These are phyloP conservation scores for Clitoria ternatea DNA, from an alignment of 306 rosid species.

Conservation along the genomic window DNA sequence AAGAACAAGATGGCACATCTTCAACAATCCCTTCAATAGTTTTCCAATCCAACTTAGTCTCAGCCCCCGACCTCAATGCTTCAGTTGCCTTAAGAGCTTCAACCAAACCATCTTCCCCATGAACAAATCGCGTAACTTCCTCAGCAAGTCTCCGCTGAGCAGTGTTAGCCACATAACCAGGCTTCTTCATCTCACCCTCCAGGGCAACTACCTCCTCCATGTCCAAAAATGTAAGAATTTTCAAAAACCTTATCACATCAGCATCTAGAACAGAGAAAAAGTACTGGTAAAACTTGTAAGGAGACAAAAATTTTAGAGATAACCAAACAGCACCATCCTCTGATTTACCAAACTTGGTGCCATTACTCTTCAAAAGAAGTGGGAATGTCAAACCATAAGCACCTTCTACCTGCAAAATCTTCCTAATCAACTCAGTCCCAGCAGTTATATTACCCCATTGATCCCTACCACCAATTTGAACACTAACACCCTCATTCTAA, in stretches of 20 bases:
- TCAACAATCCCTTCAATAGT: constrained; percentile 80
- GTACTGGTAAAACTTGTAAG: constrained; percentile 87
- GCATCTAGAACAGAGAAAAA: constrained; percentile 79
- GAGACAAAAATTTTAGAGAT: constrained; percentile 57
- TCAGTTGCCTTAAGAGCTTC: constrained; percentile 90
- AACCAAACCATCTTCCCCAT: constrained; percentile 72
- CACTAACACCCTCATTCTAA: constrained; percentile 65
- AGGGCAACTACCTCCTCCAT: constrained; percentile 54
- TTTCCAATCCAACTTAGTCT: constrained; percentile 83
- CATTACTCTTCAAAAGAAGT: constrained; percentile 81
- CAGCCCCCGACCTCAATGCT: constrained; percentile 86
- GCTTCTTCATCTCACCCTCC: constrained; percentile 59
- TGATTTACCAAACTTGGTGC: constrained; percentile 89
- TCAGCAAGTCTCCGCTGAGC: constrained; percentile 80
- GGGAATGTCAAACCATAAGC: constrained; percentile 89
- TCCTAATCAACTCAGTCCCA: constrained; percentile 84
- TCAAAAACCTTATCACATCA: constrained; percentile 80
- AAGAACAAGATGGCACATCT: constrained; percentile 79
- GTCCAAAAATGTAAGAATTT: constrained; percentile 71
- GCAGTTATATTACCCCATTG: constrained; percentile 99
- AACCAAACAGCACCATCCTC: constrained; percentile 96
- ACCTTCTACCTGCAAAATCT: constrained; percentile 64
- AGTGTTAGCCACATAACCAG: constrained; percentile 68
- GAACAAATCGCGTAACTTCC: constrained; percentile 85
- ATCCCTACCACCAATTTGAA: constrained; percentile 95